A percentile compares a stretch with the other conserved stretches of the same genome.
phyloP scores from a whole-genome alignment of 305 asterid genomes.

The Lippia alba region DNA sequence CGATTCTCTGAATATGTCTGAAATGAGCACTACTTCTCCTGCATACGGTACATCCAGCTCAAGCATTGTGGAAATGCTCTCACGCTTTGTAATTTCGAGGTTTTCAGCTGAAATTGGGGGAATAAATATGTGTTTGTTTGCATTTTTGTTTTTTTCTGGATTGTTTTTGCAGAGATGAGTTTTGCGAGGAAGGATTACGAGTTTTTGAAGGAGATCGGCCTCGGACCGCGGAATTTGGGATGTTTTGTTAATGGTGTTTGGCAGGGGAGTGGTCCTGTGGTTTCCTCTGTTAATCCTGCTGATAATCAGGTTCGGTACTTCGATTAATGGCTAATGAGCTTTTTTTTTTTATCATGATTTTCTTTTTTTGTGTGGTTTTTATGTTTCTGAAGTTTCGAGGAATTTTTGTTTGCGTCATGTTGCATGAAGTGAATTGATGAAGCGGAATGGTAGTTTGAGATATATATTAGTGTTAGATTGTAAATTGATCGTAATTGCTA shows the following conservation, averaged over 20 bases:
- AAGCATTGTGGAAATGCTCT: background rate
- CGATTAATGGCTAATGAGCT: background rate
- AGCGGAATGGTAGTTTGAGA: background rate
- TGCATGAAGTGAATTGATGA: background rate
- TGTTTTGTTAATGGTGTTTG: slow-evolving; percentile 77
- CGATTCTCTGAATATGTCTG: slow-evolving; percentile 42
- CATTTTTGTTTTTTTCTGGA: background rate
- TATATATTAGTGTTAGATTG: background rate
- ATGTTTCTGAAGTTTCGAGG: background rate
- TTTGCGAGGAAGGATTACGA: slow-evolving; percentile 74
- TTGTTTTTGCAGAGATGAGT: slow-evolving; percentile 62
- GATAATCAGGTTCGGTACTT: slow-evolving; percentile 71
- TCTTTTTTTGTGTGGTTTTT: background rate
- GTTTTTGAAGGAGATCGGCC: slow-evolving; percentile 81
- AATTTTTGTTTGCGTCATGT: background rate
- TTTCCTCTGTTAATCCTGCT: slow-evolving; percentile 77
- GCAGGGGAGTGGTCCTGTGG: slow-evolving; percentile 81
- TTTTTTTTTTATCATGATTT: background rate
- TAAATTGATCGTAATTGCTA: background rate
- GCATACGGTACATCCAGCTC: slow-evolving; percentile 49
- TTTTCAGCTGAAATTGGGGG: slow-evolving; percentile 5
- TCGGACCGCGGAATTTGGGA: slow-evolving; percentile 70
- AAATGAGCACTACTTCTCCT: slow-evolving; percentile 65
- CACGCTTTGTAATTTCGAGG: slow-evolving; percentile 1
- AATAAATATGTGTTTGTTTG: background rate